Percentiles rank a stretch among this genome's conserved stretches.
These are phyloP conservation scores for Fusarium solani-melongenae DNA, from an alignment of 2,329 filamentous ascomycete species.

Conservation along the genomic window DNA sequence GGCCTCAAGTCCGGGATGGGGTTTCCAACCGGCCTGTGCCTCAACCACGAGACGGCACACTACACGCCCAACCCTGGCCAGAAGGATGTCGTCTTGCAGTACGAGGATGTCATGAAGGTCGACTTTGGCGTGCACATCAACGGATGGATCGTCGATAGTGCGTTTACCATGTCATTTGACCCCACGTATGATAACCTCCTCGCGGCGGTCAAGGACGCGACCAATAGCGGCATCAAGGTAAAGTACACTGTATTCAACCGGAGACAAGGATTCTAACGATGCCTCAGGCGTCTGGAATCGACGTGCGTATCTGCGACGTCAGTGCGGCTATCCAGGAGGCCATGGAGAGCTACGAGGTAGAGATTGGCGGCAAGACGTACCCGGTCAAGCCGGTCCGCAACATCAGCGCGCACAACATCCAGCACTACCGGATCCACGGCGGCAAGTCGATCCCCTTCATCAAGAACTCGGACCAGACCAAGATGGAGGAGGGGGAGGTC, in stretches of 20 bases:
- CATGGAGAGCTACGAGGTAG: conserved; percentile 91
- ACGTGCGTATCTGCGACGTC: conserved; percentile 85
- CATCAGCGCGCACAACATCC: conserved; percentile 86
- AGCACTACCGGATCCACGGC: conserved; percentile 87
- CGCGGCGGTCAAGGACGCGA: conserved; percentile 76
- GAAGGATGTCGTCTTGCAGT: conserved; percentile 71
- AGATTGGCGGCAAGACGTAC: conserved; percentile 79
- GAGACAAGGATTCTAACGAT: conserved; percentile 1
- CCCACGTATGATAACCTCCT: conserved; percentile 78
- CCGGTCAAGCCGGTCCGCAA: conserved; percentile 85
- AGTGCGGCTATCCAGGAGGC: conserved; percentile 84
- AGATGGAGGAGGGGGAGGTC: conserved; percentile 95
- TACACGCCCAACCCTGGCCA: conserved; percentile 87
- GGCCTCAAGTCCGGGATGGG: conserved; percentile 80
- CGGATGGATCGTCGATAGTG: conserved; percentile 80
- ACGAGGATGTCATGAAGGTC: conserved; percentile 80
- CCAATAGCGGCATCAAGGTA: conserved; percentile 82
- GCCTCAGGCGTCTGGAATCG: conserved; percentile 74
- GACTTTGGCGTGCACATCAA: conserved; percentile 83
- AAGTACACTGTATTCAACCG: too few species aligned
- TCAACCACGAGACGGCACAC: conserved; percentile 85
- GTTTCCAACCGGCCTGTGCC: conserved; percentile 83
- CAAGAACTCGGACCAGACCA: conserved; percentile 82
- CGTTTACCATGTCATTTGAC: conserved; percentile 80
- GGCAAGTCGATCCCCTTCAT: conserved; percentile 91